Evolutionary conservation across 768 basidiomycete species (phyloP).

Genomic region (Boletus eberwhitei): DNA sequence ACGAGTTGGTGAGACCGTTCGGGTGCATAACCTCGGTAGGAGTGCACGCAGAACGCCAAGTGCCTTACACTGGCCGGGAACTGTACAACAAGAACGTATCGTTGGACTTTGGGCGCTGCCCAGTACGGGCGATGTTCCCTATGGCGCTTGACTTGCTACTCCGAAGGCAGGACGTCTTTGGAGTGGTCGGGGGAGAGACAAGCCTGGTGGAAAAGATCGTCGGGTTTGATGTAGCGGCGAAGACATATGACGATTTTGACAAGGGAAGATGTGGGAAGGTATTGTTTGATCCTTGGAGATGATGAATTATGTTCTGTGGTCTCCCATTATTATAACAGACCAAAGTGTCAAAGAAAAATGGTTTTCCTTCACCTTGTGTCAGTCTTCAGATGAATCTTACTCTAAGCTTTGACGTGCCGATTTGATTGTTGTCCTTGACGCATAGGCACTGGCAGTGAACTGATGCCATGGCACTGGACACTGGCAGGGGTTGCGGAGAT

Average conservation of each 20-base stretch:
- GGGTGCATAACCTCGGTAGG: slow-evolving; percentile 76
- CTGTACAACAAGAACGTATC: slow-evolving; percentile 78
- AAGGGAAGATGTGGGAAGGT: slow-evolving; percentile 73
- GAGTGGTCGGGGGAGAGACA: slow-evolving; percentile 57
- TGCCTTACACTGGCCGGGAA: slow-evolving; percentile 55
- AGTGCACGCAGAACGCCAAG: slow-evolving; percentile 52
- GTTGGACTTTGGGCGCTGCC: slow-evolving; percentile 78
- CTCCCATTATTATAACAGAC: not conserved
- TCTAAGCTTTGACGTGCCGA: no score
- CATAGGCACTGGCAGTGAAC: no score
- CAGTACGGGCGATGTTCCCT: slow-evolving; percentile 74
- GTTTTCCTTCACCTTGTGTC: no score
- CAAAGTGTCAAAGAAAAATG: no score
- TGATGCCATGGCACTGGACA: no score
- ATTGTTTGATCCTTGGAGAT: slow-evolving; percentile 72
- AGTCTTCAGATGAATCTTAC: no score
- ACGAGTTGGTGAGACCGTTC: slow-evolving; percentile 70
- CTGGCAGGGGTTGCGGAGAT: no score
- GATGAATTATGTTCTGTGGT: not conserved
- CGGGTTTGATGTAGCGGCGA: slow-evolving; percentile 50
- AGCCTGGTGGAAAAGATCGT: slow-evolving; percentile 72
- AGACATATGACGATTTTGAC: slow-evolving; percentile 66
- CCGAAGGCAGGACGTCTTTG: slow-evolving; percentile 70
- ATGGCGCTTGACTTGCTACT: slow-evolving; percentile 65
- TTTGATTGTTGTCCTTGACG: no score